Base-by-base conservation (phyloP, 805 yeast species). In the Sugiyamaella lignohabitans region DNA sequence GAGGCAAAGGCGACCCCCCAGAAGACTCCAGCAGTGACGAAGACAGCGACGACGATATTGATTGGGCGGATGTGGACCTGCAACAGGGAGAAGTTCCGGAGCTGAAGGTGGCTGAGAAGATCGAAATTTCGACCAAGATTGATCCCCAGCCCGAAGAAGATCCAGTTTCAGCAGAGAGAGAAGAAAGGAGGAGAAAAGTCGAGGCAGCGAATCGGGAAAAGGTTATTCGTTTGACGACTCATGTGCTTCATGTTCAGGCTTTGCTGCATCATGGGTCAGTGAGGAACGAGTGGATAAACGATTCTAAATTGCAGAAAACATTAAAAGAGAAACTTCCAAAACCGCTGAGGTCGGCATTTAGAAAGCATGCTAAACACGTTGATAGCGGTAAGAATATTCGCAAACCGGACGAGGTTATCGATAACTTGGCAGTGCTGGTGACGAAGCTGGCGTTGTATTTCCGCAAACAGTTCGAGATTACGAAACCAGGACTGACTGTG, bases 221-320 rank as follows among this genome's bases (percentile, higher is more conserved):
- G 14, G 14, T 14, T 27, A 27, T 27, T 27, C 43, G 46, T 4
- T n/a, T 43, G 16, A 24, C 36, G 5, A 23, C 42, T 14, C 44
- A 45, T 27, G 3, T 39, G 21, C 14, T 45, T 5, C 48, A 40
- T 29, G 16, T 40, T 21, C 35, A 29, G 14, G n/a, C 21, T n/a
- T 16, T 45, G 24, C 16, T 45, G 22, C 20, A 45, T 20, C 87
- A 82, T 59, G 91, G 88, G 0, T 68, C 66, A 0, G 56, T 76
- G 2, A 69, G 87, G 30, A 86, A 84, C 59, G 53, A 65, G 11
- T 84, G 91, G 89, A 71, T 84, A 50, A 79, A 77, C 50, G 73
- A 76, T 52, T 55, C 57, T 1, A 50, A 51, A 2, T 56, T 83
- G 1, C 68, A 72, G 30, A 45, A 56, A 16, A 51, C 55, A 17